Evolutionary conservation across 768 basidiomycete genomes (phyloP).

Genomic region (Mycena chlorophos): DNA sequence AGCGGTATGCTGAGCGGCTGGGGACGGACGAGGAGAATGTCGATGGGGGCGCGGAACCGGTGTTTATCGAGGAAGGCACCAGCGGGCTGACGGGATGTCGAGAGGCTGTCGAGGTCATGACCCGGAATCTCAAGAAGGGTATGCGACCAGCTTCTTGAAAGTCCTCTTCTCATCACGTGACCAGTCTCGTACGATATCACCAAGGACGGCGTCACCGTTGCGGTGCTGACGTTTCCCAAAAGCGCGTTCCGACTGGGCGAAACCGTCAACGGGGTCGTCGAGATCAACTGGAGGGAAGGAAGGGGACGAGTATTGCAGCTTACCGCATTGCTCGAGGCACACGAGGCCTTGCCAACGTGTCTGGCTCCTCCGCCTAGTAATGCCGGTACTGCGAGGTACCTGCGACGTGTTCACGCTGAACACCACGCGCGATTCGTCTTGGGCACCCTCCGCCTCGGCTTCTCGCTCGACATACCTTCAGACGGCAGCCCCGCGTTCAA

Average conservation of each 20-base stretch:
- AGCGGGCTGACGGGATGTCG: slow-evolving; percentile 60
- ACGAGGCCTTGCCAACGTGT: slow-evolving; percentile 75
- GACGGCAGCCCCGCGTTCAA: slow-evolving; percentile 89
- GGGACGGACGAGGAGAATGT: slow-evolving; percentile 34
- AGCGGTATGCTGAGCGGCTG: slow-evolving; percentile 52
- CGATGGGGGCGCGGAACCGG: slow-evolving; percentile 29
- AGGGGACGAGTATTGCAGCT: slow-evolving; percentile 75
- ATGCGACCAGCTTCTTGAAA: slow-evolving; percentile 23
- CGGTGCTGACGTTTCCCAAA: slow-evolving; percentile 89
- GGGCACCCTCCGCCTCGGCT: slow-evolving; percentile 75
- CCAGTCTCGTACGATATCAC: slow-evolving; percentile 92
- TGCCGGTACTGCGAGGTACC: slow-evolving; percentile 39
- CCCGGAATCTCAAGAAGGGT: slow-evolving; percentile 89
- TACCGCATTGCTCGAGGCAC: slow-evolving; percentile 85
- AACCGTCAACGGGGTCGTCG: slow-evolving; percentile 85
- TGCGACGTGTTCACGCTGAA: slow-evolving; percentile 82
- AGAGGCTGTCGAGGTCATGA: slow-evolving; percentile 89
- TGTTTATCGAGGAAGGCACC: slow-evolving; percentile 33
- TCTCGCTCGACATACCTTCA: slow-evolving; percentile 88
- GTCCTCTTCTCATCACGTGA: not conserved
- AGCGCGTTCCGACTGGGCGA: slow-evolving; percentile 90
- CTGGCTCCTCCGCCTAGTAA: slow-evolving; percentile 47
- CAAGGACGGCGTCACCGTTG: slow-evolving; percentile 88
- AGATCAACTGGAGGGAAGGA: slow-evolving; percentile 74
- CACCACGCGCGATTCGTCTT: slow-evolving; percentile 76